Conservation (phyloP, 306 rosid species). For the Acacia melanoxylon region DNA sequence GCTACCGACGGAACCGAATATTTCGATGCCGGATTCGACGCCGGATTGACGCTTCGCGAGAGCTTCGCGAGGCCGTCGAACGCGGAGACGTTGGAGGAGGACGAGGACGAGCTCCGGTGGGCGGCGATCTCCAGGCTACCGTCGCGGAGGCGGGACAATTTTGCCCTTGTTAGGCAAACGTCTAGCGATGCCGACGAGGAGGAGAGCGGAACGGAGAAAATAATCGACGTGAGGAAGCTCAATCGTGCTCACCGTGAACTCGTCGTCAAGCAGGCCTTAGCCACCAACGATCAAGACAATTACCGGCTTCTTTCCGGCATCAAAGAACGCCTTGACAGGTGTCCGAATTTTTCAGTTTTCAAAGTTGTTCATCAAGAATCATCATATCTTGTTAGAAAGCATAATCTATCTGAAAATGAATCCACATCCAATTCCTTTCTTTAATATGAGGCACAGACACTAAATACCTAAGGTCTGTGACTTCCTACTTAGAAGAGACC, state of each 20-base stretch:
- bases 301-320: slow-evolving; percentile 64
- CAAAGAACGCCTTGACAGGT: slow-evolving; percentile 66
- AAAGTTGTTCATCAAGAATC: neutral
- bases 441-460: too few relatives aligned
- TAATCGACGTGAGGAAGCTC: slow-evolving; percentile 61
- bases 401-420: neutral
- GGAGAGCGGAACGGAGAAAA: slow-evolving; percentile 26
- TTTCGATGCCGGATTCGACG: slow-evolving; percentile 44
- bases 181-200: neutral
- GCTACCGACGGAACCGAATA: slow-evolving; percentile 66
- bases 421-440: neutral
- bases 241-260: slow-evolving; percentile 53
- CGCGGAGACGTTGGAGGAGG: slow-evolving; percentile 64
- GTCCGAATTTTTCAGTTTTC: neutral
- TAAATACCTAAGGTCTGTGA: too few relatives aligned
- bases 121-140: slow-evolving; percentile 65
- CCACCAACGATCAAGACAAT: slow-evolving; percentile 80
- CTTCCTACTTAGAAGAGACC: too few relatives aligned
- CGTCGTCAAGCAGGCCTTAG: slow-evolving; percentile 64
- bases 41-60: neutral
- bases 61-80: slow-evolving; percentile 62
- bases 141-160: slow-evolving; percentile 39
- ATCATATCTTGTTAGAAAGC: neutral
- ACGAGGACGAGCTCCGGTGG: slow-evolving; percentile 74
- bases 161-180: slow-evolving; percentile 44